These are phyloP conservation scores for Chimonanthus praecox DNA, from an alignment of 164 flowering plant species.

Conservation along the genomic window DNA sequence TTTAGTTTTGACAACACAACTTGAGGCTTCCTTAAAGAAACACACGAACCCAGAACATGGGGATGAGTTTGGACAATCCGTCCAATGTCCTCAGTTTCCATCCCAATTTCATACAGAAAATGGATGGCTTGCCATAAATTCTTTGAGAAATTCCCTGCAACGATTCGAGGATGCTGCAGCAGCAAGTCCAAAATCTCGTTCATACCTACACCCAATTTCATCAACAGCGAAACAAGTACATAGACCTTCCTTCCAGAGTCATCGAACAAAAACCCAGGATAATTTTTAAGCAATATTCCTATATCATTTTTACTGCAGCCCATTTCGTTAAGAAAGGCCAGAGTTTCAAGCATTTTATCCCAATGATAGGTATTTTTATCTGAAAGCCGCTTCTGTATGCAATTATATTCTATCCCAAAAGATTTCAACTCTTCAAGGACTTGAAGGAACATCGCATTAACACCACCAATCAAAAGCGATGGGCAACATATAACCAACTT, in stretches of 20 bases:
- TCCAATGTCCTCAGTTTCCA: slow-evolving; percentile 41
- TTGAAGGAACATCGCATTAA: slow-evolving; percentile 29
- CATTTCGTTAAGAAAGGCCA: slow-evolving; percentile 27
- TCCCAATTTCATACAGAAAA: slow-evolving; percentile 43
- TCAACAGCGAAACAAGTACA: slow-evolving; percentile 33
- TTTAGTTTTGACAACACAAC: slow-evolving; percentile 31
- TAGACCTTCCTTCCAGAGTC: slow-evolving; percentile 39
- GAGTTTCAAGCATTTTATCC: slow-evolving; percentile 35
- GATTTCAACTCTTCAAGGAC: slow-evolving; percentile 35
- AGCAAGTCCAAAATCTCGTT: slow-evolving; percentile 31
- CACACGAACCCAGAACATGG: slow-evolving; percentile 37
- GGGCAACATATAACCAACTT: slow-evolving; percentile 45
- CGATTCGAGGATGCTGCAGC: slow-evolving; percentile 37
- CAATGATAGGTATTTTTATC: slow-evolving; percentile 40
- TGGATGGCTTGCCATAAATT: slow-evolving; percentile 38
- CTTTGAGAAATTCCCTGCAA: slow-evolving; percentile 27
- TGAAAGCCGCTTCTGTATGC: slow-evolving; percentile 34
- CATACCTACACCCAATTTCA: slow-evolving; percentile 41
- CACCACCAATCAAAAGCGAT: slow-evolving; percentile 41
- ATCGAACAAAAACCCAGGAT: slow-evolving; percentile 47
- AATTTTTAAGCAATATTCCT: slow-evolving; percentile 24
- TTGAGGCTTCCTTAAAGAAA: slow-evolving; percentile 32
- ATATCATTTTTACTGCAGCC: slow-evolving; percentile 40
- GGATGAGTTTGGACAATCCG: slow-evolving; percentile 33
- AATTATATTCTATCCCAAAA: slow-evolving; percentile 32